Evolutionary conservation across 495 filamentous ascomycete genomes (phyloP), one percentile per base, ranked within the genome.

Genomic region (Aspergillus cavernicola): DNA sequence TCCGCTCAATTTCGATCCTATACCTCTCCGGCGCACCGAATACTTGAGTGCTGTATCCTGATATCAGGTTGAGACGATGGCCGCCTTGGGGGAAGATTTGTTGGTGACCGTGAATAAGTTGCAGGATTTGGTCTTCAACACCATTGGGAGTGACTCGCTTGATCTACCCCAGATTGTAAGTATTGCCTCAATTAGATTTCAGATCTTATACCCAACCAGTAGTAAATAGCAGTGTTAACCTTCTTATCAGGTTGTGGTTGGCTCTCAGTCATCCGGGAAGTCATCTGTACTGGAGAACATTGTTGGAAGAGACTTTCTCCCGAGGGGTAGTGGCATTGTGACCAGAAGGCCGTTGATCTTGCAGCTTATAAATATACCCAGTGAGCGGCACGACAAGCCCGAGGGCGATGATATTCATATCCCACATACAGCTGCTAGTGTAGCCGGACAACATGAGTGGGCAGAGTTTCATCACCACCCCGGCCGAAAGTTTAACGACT

Each of bases 251-350:
- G 93, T 97, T 51, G 93, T 99, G 46, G 93, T 99, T 55, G 93
- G 93, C 50, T 99, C 93, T 48, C 93, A 99, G 74, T 97, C 93
- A 7, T 95, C 92, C 44, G 93, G 93, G 60, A 99, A 99, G 72
- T 97, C 93, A n/a, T 97, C 93, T 13, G 93, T 99, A 16, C 82
- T 99, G 50, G 93, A 99, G 71, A 99, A 99, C 65, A 97, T 99
- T 59, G 93, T 99, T 59, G 93, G 95, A 43, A 82, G 93, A 66
- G 93, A 99, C 68, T 99, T 99, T 64, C 78, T 99, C 26, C 93
- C 93, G 50, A 88, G 93, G 65, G 93, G 93, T 57, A 95, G 89
- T 62, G 93, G 93, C 61, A 97, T 99, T 69, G 92, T 97, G 38
- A 99, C 93, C 20, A 80, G 93, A 50, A 79, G 93, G 59, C 93